Conservation (phyloP, 139 green algal genomes). For the Zygnema cylindricum region DNA sequence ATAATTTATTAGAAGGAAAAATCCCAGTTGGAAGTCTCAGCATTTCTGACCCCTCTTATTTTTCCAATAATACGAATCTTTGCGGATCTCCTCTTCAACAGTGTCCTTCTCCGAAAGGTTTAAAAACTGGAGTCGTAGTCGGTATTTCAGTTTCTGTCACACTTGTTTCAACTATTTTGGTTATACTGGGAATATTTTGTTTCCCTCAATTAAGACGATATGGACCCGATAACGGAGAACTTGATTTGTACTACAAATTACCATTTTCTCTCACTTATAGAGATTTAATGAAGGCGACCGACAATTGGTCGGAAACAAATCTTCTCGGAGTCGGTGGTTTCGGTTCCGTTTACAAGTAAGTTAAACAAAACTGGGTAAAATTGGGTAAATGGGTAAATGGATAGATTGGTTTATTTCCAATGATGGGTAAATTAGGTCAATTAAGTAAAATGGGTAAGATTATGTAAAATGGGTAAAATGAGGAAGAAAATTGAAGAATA, state of each 20-base stretch:
- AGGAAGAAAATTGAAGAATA: too few species aligned
- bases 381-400: too few species aligned
- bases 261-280: not conserved
- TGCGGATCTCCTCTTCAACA: not conserved
- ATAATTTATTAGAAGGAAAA: not conserved
- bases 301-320: not conserved
- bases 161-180: not conserved
- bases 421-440: too few species aligned
- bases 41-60: not conserved
- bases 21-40: not conserved
- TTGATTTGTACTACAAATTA: not conserved
- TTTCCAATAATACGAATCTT: not conserved
- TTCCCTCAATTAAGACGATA: not conserved
- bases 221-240: not conserved
- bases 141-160: not conserved
- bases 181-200: not conserved
- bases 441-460: too few species aligned
- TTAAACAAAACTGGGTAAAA: too few species aligned
- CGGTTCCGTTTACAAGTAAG: not conserved
- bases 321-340: not conserved
- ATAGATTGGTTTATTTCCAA: too few species aligned
- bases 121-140: not conserved
- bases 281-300: not conserved
- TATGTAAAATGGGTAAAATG: too few species aligned
- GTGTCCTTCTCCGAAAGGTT: not conserved